These are phyloP conservation scores for Cordyceps javanica DNA, from an alignment of 2,329 filamentous ascomycete genomes.

Conservation along the genomic window DNA sequence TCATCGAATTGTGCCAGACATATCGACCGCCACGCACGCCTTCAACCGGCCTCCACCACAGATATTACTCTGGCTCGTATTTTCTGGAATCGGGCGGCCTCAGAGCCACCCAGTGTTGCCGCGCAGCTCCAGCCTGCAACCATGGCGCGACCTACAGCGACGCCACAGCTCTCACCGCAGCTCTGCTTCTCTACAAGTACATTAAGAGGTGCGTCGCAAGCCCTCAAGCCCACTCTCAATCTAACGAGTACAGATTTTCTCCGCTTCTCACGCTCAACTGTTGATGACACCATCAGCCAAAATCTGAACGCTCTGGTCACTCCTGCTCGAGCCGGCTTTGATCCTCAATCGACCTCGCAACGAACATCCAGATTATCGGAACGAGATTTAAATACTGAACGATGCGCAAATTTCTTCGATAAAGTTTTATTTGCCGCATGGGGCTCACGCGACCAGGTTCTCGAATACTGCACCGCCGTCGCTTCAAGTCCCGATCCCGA, in stretches of 20 bases:
- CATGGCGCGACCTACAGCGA: slow-evolving; percentile 40
- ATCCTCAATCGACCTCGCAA: slow-evolving; percentile 68
- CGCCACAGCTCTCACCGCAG: slow-evolving; percentile 59
- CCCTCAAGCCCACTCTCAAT: neutral
- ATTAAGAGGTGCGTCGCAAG: slow-evolving; percentile 51
- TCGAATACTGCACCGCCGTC: slow-evolving; percentile 84
- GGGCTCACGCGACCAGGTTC: slow-evolving; percentile 73
- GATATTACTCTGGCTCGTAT: slow-evolving; percentile 40
- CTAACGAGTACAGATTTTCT: slow-evolving; percentile 67
- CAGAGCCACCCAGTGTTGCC: slow-evolving; percentile 30
- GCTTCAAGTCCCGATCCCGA: slow-evolving; percentile 82
- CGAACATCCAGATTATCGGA: slow-evolving; percentile 47
- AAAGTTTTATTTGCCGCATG: slow-evolving; percentile 81
- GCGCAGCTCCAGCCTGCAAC: slow-evolving; percentile 27
- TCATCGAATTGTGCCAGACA: neutral
- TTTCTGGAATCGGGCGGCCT: slow-evolving; percentile 41
- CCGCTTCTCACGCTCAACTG: slow-evolving; percentile 71
- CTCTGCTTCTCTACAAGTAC: slow-evolving; percentile 70
- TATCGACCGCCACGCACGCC: neutral
- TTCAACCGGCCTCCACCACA: neutral
- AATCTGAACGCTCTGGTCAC: slow-evolving; percentile 86
- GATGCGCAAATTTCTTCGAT: slow-evolving; percentile 69
- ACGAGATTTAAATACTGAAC: slow-evolving; percentile 49
- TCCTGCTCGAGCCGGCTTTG: slow-evolving; percentile 66
- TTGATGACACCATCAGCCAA: slow-evolving; percentile 91